Percentiles rank a stretch among this genome's conserved stretches.
Conservation (phyloP, 345 rosid species). For the Clausena lansium region DNA sequence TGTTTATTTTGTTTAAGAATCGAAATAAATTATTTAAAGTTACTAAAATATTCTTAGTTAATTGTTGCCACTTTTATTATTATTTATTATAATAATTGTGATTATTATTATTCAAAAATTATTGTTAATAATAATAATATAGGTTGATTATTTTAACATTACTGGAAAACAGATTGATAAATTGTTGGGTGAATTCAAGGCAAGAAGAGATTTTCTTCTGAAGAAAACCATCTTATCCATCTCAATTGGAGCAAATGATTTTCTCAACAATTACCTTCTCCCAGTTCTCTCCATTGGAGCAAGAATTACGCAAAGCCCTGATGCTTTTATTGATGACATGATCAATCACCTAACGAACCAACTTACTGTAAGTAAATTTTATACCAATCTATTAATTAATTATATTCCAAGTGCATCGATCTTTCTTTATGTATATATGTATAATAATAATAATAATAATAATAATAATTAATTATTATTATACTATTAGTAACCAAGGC, state of each 20-base stretch:
- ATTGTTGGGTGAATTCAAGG: slow-evolving; percentile 62
- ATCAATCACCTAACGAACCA: slow-evolving; percentile 52
- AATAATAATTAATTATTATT: no score
- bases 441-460: no score
- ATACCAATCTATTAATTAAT: background rate
- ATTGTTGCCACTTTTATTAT: no score
- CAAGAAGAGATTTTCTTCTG: slow-evolving; percentile 51
- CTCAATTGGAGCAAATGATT: slow-evolving; percentile 81
- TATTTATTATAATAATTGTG: no score
- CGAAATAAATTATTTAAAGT: no score
- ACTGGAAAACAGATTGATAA: slow-evolving; percentile 68
- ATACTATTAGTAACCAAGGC: no score
- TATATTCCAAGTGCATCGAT: no score
- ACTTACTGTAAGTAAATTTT: slow-evolving; percentile 41
- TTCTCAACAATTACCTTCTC: slow-evolving; percentile 84
- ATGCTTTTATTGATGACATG: slow-evolving; percentile 69
- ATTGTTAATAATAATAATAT: slow-evolving; percentile 20
- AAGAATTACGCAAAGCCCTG: slow-evolving; percentile 60
- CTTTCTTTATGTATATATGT: no score
- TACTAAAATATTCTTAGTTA: no score
- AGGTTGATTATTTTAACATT: slow-evolving; percentile 62
- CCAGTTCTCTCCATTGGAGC: slow-evolving; percentile 78
- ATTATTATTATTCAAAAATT: no score
- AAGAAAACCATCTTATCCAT: slow-evolving; percentile 66
- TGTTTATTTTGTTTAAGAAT: no score